Evolutionary conservation across 202 grass and related monocot species (phyloP).

Genomic region (Dendrocalamus latiflorus): DNA sequence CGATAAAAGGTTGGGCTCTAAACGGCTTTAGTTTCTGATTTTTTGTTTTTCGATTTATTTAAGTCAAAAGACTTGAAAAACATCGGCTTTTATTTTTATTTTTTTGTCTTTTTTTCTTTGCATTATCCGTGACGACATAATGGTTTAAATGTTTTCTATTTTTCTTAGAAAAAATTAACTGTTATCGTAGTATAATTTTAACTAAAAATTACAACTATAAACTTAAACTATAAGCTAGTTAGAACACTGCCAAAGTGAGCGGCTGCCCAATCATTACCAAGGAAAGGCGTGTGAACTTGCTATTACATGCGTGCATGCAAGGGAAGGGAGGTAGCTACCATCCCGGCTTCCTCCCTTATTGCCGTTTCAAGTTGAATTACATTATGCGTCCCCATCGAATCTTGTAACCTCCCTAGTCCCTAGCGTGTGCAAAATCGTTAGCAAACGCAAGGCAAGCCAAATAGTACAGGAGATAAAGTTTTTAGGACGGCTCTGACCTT

Average conservation of each 20-base stretch:
- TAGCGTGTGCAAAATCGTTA: background rate
- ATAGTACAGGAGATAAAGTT: background rate
- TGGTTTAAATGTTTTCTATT: too few species aligned
- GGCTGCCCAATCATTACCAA: background rate
- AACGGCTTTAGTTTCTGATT: too few species aligned
- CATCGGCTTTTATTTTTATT: too few species aligned
- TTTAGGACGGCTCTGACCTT: background rate
- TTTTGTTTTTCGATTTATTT: too few species aligned
- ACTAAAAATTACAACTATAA: too few species aligned
- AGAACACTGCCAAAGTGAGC: background rate
- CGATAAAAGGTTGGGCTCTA: background rate
- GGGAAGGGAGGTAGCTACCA: background rate
- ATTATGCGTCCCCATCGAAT: background rate
- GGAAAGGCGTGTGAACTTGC: background rate
- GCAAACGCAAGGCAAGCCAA: background rate
- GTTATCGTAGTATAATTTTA: accelerated
- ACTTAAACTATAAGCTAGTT: accelerated
- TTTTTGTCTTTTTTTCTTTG: too few species aligned
- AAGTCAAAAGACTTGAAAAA: too few species aligned
- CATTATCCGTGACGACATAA: too few species aligned
- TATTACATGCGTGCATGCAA: background rate
- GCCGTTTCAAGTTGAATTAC: background rate
- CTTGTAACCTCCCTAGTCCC: background rate
- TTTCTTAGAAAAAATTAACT: too few species aligned
- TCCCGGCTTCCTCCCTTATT: background rate